A percentile compares a stretch with the other conserved stretches of the same genome.
Evolutionary conservation across 441 rosid genomes (phyloP).

Genomic region (Gossypium lobatum): DNA sequence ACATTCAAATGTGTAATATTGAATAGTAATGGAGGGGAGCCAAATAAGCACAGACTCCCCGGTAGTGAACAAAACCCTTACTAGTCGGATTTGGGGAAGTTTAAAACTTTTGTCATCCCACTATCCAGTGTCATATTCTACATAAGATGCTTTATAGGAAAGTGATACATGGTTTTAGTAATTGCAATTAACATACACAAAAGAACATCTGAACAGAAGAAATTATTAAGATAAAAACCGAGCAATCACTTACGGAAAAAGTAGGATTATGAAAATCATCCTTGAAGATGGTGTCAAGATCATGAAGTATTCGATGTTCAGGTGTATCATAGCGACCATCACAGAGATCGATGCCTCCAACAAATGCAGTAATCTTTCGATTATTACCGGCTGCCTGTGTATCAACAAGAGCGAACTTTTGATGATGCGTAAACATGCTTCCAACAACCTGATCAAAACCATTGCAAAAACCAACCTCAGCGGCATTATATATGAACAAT

Average conservation of each 20-base stretch:
- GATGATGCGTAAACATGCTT: constrained; percentile 86
- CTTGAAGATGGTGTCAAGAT: constrained; percentile 61
- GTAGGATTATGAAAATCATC: constrained; percentile 90
- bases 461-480: constrained; percentile 14
- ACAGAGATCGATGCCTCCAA: constrained; percentile 94
- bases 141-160: neutral
- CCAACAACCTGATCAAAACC: constrained; percentile 66
- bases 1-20: too few relatives aligned
- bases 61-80: neutral
- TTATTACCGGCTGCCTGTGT: constrained; percentile 71
- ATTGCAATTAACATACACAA: neutral
- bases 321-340: constrained; percentile 96
- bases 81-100: neutral
- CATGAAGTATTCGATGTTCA: constrained; percentile 64
- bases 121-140: too few relatives aligned
- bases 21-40: too few relatives aligned
- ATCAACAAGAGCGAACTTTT: constrained; percentile 85
- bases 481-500: neutral
- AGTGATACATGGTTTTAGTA: neutral
- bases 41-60: too few relatives aligned
- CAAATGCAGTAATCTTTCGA: constrained; percentile 73
- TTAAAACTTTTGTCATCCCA: neutral
- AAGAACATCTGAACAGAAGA: neutral
- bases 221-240: neutral
- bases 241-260: constrained; percentile 54